Evolutionary conservation across 768 basidiomycete species (phyloP).

Genomic region (Filobasidium floriforme): DNA sequence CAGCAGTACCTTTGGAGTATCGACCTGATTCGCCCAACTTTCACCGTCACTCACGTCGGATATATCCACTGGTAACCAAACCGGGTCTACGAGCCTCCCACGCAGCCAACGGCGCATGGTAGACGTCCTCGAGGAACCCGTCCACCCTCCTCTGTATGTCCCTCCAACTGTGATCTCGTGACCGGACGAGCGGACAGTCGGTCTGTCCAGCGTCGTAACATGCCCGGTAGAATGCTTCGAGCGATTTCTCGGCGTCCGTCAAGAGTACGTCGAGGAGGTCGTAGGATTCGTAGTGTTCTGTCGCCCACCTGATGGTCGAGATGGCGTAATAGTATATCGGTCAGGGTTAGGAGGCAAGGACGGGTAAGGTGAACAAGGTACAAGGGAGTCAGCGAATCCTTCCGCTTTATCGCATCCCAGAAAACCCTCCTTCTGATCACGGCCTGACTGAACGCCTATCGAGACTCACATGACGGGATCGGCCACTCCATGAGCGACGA

Average conservation of each 20-base stretch:
- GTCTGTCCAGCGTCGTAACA: not conserved
- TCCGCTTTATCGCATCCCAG: too few relatives aligned
- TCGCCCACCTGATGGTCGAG: conserved; percentile 28
- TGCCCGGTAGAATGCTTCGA: not conserved
- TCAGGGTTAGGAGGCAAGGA: not conserved
- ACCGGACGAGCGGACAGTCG: not conserved
- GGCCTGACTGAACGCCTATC: too few relatives aligned
- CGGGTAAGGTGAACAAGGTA: too few relatives aligned
- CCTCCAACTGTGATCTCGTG: not conserved
- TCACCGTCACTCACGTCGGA: conserved; percentile 17
- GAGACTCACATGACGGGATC: conserved; percentile 20
- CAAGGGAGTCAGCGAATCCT: too few relatives aligned
- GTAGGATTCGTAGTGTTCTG: conserved; percentile 18
- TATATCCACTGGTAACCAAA: conserved; percentile 5
- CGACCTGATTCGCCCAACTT: too few relatives aligned
- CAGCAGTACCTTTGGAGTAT: too few relatives aligned
- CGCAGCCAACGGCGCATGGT: not conserved
- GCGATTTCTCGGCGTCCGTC: conserved; percentile 17
- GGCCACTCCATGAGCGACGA: conserved; percentile 25
- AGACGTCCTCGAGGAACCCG: conserved; percentile 2
- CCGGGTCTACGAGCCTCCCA: conserved; percentile 4
- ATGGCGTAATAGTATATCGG: too few relatives aligned
- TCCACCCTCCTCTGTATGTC: conserved; percentile 1
- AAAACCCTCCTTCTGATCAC: too few relatives aligned
- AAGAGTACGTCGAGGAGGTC: conserved; percentile 22